phyloP scores from a whole-genome alignment of 495 filamentous ascomycete species.

The Xylaria curta region DNA sequence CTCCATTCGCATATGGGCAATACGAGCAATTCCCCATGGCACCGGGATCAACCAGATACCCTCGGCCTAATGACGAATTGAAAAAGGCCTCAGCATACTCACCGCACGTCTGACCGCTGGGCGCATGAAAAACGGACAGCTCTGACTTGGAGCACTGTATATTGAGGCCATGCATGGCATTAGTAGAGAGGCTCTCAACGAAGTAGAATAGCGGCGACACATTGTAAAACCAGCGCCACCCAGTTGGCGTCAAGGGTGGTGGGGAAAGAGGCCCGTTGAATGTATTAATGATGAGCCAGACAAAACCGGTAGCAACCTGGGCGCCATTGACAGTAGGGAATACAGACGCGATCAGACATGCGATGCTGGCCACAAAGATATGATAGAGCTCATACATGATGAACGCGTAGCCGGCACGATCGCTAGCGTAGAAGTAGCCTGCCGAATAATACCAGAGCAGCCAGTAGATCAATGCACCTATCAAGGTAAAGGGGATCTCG shows the following conservation, averaged over 20 bases:
- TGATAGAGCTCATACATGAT: slow-evolving; percentile 49
- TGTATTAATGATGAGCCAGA: slow-evolving; percentile 58
- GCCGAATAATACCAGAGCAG: slow-evolving; percentile 77
- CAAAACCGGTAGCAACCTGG: slow-evolving; percentile 59
- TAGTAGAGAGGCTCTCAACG: slow-evolving; percentile 63
- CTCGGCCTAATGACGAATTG: slow-evolving; percentile 44
- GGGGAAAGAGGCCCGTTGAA: slow-evolving; percentile 65
- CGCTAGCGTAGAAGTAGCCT: slow-evolving; percentile 62
- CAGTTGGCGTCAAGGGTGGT: slow-evolving; percentile 55
- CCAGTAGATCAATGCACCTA: slow-evolving; percentile 68
- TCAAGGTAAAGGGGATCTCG: slow-evolving; percentile 74
- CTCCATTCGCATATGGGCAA: slow-evolving; percentile 50
- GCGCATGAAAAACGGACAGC: slow-evolving; percentile 59
- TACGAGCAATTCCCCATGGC: slow-evolving; percentile 62
- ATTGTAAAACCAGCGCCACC: slow-evolving; percentile 72
- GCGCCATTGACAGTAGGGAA: slow-evolving; percentile 62
- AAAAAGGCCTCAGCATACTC: slow-evolving; percentile 65
- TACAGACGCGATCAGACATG: slow-evolving; percentile 59
- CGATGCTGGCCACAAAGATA: slow-evolving; percentile 58
- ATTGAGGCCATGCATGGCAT: slow-evolving; percentile 60
- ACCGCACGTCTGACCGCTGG: slow-evolving; percentile 56
- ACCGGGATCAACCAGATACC: slow-evolving; percentile 56
- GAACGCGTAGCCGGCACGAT: slow-evolving; percentile 42
- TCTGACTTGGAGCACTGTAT: slow-evolving; percentile 67
- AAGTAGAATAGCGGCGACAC: slow-evolving; percentile 75